A percentile compares a stretch with the other conserved stretches of the same genome.
Conservation (phyloP, 371 early-diverging fungal species). For the Blastocladiella emersonii region DNA sequence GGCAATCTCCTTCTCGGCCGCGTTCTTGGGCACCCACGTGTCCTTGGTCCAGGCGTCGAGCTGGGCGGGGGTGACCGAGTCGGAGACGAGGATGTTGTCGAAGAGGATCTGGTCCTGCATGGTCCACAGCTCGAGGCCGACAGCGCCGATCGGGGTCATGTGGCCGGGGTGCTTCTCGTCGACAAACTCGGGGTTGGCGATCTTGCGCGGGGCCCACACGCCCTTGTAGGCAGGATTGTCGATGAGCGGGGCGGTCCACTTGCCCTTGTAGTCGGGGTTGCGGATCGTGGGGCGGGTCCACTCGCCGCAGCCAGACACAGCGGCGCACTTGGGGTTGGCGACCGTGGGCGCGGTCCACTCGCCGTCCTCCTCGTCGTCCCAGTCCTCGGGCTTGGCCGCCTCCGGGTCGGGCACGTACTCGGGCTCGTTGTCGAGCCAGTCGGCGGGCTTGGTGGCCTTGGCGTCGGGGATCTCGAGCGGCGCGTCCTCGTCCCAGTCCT, state of each 20-base stretch:
- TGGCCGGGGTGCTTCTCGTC: slow-evolving; percentile 61
- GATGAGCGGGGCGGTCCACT: slow-evolving; percentile 64
- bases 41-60: slow-evolving; percentile 47
- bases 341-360: slow-evolving; percentile 51
- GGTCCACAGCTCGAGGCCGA: slow-evolving; percentile 95
- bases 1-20: slow-evolving; percentile 16
- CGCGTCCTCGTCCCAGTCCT: slow-evolving; percentile 51
- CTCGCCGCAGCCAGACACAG: slow-evolving; percentile 59
- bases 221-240: slow-evolving; percentile 94
- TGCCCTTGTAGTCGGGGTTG: slow-evolving; percentile 81
- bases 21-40: slow-evolving; percentile 43
- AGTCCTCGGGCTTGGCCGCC: slow-evolving; percentile 41
- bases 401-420: slow-evolving; percentile 37
- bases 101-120: slow-evolving; percentile 85
- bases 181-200: slow-evolving; percentile 83
- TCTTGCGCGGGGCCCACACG: slow-evolving; percentile 73
- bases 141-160: slow-evolving; percentile 59
- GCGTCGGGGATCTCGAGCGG: slow-evolving; percentile 30
- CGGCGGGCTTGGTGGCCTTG: no score
- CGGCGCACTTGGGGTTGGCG: slow-evolving; percentile 48
- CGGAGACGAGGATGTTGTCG: slow-evolving; percentile 68
- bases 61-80: slow-evolving; percentile 41
- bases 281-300: slow-evolving; percentile 77
- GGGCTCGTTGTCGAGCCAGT: slow-evolving; percentile 55
- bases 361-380: slow-evolving; percentile 69